Percentiles rank a stretch among this genome's conserved stretches.
These are phyloP conservation scores for Dothidotthia symphoricarpi DNA, from an alignment of 2,329 filamentous ascomycete genomes.

Conservation along the genomic window DNA sequence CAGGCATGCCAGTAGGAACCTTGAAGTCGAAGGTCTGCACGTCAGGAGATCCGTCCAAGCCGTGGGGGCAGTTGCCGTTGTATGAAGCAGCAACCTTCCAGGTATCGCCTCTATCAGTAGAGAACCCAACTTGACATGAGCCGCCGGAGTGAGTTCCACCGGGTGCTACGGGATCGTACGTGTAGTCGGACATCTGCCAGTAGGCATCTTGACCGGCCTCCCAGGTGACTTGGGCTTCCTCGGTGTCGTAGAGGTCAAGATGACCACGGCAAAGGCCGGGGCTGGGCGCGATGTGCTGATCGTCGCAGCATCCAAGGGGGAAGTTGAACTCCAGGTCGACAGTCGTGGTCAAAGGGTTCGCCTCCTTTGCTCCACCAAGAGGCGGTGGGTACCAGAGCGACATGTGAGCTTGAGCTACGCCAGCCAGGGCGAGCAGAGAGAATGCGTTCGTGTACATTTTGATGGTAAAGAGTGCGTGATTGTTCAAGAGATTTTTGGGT, in stretches of 20 bases:
- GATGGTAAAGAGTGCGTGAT: slow-evolving; percentile 7
- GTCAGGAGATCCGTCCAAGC: slow-evolving; percentile 38
- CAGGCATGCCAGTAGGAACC: slow-evolving; percentile 45
- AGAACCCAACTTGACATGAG: slow-evolving; percentile 50
- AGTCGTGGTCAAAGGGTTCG: slow-evolving; percentile 28
- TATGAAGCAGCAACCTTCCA: slow-evolving; percentile 49
- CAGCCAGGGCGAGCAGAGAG: slow-evolving; percentile 28
- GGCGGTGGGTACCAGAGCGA: slow-evolving; percentile 45
- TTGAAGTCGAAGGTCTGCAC: slow-evolving; percentile 49
- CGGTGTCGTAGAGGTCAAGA: slow-evolving; percentile 45
- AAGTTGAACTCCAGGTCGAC: slow-evolving; percentile 40
- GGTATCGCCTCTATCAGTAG: slow-evolving; percentile 44
- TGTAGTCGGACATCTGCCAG: slow-evolving; percentile 41
- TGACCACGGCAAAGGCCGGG: slow-evolving; percentile 47
- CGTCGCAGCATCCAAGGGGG: slow-evolving; percentile 49
- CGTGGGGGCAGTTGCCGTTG: slow-evolving; percentile 49
- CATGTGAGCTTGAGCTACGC: slow-evolving; percentile 42
- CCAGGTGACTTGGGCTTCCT: slow-evolving; percentile 47
- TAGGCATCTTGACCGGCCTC: slow-evolving; percentile 43
- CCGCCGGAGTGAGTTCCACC: slow-evolving; percentile 49
- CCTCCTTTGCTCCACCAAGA: slow-evolving; percentile 48
- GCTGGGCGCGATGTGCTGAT: slow-evolving; percentile 22
- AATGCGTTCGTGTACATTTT: slow-evolving; percentile 31
- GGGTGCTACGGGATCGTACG: slow-evolving; percentile 26
- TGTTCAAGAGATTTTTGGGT: slow-evolving; percentile 7